Percentiles rank a stretch among this genome's conserved stretches.
These are phyloP conservation scores for Fusarium concolor DNA, from an alignment of 2,329 filamentous ascomycete species.

Conservation along the genomic window DNA sequence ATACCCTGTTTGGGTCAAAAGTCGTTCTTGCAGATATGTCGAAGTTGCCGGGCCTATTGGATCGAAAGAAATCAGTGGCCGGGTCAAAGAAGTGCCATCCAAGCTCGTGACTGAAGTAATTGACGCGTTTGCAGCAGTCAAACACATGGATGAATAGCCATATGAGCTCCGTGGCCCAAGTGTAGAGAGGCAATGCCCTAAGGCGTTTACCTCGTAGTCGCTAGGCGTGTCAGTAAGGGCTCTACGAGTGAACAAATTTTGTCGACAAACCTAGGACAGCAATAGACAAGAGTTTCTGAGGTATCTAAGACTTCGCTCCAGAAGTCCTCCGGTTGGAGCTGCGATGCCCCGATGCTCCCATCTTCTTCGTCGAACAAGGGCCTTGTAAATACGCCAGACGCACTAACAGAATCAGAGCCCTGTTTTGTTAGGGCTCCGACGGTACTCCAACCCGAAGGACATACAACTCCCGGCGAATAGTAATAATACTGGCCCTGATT, in stretches of 20 bases:
- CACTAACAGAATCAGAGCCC: rapidly evolving
- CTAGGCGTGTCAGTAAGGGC: not conserved
- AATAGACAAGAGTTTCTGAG: not conserved
- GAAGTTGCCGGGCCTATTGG: not conserved
- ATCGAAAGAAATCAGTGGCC: not conserved
- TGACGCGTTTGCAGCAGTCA: not conserved
- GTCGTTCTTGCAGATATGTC: not conserved
- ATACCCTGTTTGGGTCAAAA: not conserved
- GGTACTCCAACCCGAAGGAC: conserved; percentile 5
- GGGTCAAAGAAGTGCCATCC: not conserved
- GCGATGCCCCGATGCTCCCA: not conserved
- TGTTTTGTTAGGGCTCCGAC: not conserved
- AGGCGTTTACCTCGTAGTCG: not conserved
- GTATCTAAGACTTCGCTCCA: not conserved
- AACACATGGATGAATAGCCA: not conserved
- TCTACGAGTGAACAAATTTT: rapidly evolving
- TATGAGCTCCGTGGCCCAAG: not conserved
- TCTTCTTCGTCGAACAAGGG: not conserved
- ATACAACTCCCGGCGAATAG: not conserved
- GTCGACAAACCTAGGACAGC: conserved; percentile 2
- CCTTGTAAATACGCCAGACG: not conserved
- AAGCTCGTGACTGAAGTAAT: not conserved
- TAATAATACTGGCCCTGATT: not conserved
- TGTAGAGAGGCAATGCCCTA: not conserved
- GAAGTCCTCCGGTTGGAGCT: not conserved